A percentile compares a stretch with the other conserved stretches of the same genome.
Conservation (phyloP, 805 yeast species). For the Yarrowia sp. region DNA sequence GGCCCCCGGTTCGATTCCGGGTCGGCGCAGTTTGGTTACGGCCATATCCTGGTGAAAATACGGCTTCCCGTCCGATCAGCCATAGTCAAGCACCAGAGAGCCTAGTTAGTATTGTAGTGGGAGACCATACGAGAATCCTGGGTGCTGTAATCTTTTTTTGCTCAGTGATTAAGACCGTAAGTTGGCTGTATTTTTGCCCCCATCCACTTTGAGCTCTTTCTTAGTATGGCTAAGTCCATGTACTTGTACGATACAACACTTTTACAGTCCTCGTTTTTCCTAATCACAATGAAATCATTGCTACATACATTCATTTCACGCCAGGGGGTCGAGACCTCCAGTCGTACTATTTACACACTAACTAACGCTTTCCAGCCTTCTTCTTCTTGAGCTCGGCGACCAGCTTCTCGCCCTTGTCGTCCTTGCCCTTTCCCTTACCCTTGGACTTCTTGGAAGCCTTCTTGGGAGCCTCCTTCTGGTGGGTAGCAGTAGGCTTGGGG, state of each 20-base stretch:
- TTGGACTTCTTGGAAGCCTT: constrained; percentile 37
- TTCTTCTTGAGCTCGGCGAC: constrained; percentile 24
- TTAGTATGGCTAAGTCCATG: no score
- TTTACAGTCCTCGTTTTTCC: neutral
- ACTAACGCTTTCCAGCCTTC: constrained; percentile 14
- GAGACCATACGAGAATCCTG: constrained; percentile 25
- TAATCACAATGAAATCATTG: neutral
- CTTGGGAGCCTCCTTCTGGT: constrained; percentile 29
- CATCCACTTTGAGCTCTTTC: no score
- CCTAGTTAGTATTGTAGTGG: constrained; percentile 25
- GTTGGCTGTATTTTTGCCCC: neutral
- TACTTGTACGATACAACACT: no score
- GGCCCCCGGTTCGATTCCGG: constrained; percentile 26
- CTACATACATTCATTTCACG: neutral
- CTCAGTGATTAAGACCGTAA: neutral
- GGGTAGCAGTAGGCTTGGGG: constrained; percentile 12
- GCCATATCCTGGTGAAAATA: constrained; percentile 25
- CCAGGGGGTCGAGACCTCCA: neutral
- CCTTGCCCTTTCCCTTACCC: constrained; percentile 44
- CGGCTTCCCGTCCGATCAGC: constrained; percentile 26
- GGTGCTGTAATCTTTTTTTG: constrained; percentile 19
- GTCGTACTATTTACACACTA: neutral
- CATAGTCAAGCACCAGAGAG: constrained; percentile 26
- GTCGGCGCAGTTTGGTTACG: constrained; percentile 25
- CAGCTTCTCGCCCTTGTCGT: constrained; percentile 23